These are phyloP conservation scores for Fusarium newnesense DNA, from an alignment of 2,329 filamentous ascomycete genomes.

Conservation along the genomic window DNA sequence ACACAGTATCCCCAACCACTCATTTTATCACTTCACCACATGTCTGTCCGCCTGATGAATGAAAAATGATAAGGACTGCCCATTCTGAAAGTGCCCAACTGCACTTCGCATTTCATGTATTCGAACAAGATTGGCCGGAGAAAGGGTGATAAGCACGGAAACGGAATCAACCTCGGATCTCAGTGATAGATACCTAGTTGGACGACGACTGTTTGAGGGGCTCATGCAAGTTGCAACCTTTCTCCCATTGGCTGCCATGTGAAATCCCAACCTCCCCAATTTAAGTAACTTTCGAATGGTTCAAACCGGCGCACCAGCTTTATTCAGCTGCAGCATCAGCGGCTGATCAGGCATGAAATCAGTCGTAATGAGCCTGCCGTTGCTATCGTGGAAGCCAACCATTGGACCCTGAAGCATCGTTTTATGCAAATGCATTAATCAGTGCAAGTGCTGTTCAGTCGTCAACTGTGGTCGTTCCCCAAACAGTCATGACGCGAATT, in stretches of 20 bases:
- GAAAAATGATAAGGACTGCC: neutral
- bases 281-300: constrained; percentile 19
- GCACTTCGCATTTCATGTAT: constrained; percentile 19
- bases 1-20: constrained; percentile 31
- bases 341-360: constrained; percentile 37
- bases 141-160: constrained; percentile 11
- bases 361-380: constrained; percentile 38
- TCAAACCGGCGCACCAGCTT: constrained; percentile 24
- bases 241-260: constrained; percentile 37
- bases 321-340: constrained; percentile 37
- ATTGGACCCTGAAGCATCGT: constrained; percentile 41
- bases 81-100: constrained; percentile 4
- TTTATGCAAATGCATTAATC: constrained; percentile 44
- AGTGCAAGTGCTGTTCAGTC: constrained; percentile 36
- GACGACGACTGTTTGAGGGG: constrained; percentile 15
- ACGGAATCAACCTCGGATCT: neutral
- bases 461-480: constrained; percentile 32
- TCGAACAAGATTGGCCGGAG: neutral
- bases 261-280: constrained; percentile 40
- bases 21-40: neutral
- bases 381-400: constrained; percentile 47
- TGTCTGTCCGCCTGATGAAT: neutral
- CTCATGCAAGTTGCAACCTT: constrained; percentile 7
- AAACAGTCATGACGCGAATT: constrained; percentile 17
- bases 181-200: neutral